Evolutionary conservation across 1,284 basidiomycete species (phyloP).

Genomic region (Rhodofomes roseus): DNA sequence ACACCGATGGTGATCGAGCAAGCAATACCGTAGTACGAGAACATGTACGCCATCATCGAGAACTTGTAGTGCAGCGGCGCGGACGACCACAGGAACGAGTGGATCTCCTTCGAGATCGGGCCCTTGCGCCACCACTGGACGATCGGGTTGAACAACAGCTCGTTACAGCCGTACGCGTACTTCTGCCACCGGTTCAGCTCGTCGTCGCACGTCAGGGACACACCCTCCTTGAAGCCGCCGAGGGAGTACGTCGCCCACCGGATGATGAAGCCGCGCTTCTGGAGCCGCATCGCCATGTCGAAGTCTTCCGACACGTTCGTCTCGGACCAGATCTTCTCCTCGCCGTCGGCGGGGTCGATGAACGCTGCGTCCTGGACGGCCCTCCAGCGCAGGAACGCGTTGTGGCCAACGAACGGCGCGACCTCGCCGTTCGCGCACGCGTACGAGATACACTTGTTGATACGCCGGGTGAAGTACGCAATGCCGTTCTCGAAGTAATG

Average conservation of each 20-base stretch:
- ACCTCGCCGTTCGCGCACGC: slow-evolving; percentile 49
- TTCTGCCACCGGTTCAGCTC: slow-evolving; percentile 59
- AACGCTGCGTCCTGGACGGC: slow-evolving; percentile 51
- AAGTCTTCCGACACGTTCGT: slow-evolving; percentile 60
- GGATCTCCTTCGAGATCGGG: slow-evolving; percentile 46
- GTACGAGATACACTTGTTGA: slow-evolving; percentile 44
- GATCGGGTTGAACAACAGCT: slow-evolving; percentile 44
- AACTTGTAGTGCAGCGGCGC: slow-evolving; percentile 43
- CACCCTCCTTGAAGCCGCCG: slow-evolving; percentile 56
- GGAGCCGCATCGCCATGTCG: slow-evolving; percentile 49
- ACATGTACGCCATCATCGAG: slow-evolving; percentile 43
- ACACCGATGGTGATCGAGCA: slow-evolving; percentile 34
- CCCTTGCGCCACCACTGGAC: slow-evolving; percentile 44
- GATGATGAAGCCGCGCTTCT: slow-evolving; percentile 47
- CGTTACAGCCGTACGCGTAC: slow-evolving; percentile 45
- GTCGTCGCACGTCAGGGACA: slow-evolving; percentile 49
- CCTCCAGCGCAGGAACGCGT: slow-evolving; percentile 55
- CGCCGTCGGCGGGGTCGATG: slow-evolving; percentile 40
- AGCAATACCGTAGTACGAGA: slow-evolving; percentile 42
- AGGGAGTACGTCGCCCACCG: slow-evolving; percentile 56
- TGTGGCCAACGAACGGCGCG: slow-evolving; percentile 58
- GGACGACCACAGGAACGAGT: slow-evolving; percentile 38
- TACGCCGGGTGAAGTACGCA: slow-evolving; percentile 51
- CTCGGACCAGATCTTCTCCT: slow-evolving; percentile 53
- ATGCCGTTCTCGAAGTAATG: slow-evolving; percentile 60